These are phyloP conservation scores for Eucalyptus regnans DNA, from an alignment of 345 rosid genomes.

Conservation along the genomic window DNA sequence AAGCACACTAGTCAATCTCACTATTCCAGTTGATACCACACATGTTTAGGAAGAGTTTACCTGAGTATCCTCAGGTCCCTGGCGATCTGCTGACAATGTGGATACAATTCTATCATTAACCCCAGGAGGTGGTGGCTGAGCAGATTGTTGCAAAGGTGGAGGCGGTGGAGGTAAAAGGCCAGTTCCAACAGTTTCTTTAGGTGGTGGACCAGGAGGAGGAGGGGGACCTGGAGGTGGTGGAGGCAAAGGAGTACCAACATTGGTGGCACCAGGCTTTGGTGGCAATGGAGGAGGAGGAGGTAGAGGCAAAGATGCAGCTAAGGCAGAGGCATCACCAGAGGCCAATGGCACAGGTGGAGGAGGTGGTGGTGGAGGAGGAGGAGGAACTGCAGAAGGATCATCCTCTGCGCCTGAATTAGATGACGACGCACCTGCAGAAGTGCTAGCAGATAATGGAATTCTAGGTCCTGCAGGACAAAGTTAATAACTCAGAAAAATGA, in stretches of 20 bases:
- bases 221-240: slow-evolving; percentile 61
- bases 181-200: slow-evolving; percentile 41
- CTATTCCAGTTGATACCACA: neutral
- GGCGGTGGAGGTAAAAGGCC: slow-evolving; percentile 57
- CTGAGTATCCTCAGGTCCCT: slow-evolving; percentile 35
- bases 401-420: slow-evolving; percentile 55
- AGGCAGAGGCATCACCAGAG: slow-evolving; percentile 26
- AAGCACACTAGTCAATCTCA: neutral
- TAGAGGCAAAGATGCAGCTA: slow-evolving; percentile 55
- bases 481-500: neutral
- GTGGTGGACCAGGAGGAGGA: slow-evolving; percentile 93
- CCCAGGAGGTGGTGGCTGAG: slow-evolving; percentile 58
- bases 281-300: slow-evolving; percentile 95
- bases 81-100: slow-evolving; percentile 26
- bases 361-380: slow-evolving; percentile 63
- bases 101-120: slow-evolving; percentile 25
- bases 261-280: slow-evolving; percentile 33
- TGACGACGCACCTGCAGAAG: slow-evolving; percentile 46
- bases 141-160: slow-evolving; percentile 45
- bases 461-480: slow-evolving; percentile 51
- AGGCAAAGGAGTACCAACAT: slow-evolving; percentile 42
- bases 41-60: slow-evolving; percentile 2
- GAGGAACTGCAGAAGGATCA: slow-evolving; percentile 38
- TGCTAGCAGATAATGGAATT: slow-evolving; percentile 56
- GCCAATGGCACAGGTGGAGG: slow-evolving; percentile 42